Evolutionary conservation across 306 rosid species (phyloP).

Genomic region (Vachellia pachyceras): DNA sequence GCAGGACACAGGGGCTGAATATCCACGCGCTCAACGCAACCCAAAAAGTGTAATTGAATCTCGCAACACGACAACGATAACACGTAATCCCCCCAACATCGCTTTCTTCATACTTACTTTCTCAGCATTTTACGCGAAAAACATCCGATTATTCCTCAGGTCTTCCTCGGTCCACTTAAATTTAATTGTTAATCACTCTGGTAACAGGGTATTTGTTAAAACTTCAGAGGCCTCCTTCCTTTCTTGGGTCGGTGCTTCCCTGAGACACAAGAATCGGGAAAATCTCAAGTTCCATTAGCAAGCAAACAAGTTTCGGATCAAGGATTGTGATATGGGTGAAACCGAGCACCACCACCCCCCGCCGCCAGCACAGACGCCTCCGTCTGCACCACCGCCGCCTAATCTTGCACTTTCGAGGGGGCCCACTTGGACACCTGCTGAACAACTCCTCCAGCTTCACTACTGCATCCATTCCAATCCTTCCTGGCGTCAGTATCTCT

Average conservation of each 20-base stretch:
- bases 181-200: neutral
- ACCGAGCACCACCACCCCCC: constrained; percentile 46
- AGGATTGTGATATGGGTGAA: constrained; percentile 52
- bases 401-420: constrained; percentile 54
- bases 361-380: constrained; percentile 32
- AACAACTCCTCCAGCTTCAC: constrained; percentile 67
- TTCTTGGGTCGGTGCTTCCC: constrained; percentile 18
- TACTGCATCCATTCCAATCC: constrained; percentile 84
- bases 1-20: too few relatives aligned
- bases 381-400: constrained; percentile 31
- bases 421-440: constrained; percentile 61
- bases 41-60: too few relatives aligned
- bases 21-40: too few relatives aligned
- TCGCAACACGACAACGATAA: neutral
- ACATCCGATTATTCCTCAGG: neutral
- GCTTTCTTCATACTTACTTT: neutral
- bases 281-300: neutral
- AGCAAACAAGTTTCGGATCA: neutral
- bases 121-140: neutral
- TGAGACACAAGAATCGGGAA: neutral
- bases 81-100: constrained; percentile 8
- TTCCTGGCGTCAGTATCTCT: constrained; percentile 71
- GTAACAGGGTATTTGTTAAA: neutral
- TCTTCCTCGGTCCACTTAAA: neutral
- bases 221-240: neutral